These are phyloP conservation scores for Fragaria nilgerrensis DNA, from an alignment of 306 rosid genomes.

Conservation along the genomic window DNA sequence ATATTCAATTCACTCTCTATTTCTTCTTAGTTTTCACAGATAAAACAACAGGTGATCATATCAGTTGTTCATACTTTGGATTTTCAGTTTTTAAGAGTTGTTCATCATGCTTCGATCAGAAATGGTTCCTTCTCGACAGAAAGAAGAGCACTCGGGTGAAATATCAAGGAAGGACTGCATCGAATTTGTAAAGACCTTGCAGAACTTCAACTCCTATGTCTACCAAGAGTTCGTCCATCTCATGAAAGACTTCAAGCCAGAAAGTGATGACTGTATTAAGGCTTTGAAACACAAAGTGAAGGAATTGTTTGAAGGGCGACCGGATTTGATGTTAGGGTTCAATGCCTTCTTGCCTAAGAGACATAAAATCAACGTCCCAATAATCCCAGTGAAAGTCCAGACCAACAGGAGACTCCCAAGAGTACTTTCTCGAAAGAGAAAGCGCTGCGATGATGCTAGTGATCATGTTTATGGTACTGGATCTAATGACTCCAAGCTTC, in stretches of 20 bases:
- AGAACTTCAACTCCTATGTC: background rate
- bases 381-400: constrained; percentile 28
- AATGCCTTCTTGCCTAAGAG: constrained; percentile 91
- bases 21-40: background rate
- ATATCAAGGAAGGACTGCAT: background rate
- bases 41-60: background rate
- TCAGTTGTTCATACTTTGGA: background rate
- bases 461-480: background rate
- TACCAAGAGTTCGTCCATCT: constrained; percentile 75
- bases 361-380: constrained; percentile 48
- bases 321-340: constrained; percentile 77
- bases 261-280: constrained; percentile 36
- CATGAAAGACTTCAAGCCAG: constrained; percentile 92
- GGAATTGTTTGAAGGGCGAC: constrained; percentile 77
- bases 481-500: constrained; percentile 23
- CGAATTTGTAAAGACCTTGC: background rate
- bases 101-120: background rate
- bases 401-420: constrained; percentile 20
- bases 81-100: background rate
- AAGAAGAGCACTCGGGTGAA: background rate
- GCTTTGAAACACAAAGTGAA: constrained; percentile 82
- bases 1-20: background rate
- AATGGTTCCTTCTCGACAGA: background rate
- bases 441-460: background rate
- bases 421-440: constrained; percentile 1